A percentile compares a stretch with the other conserved stretches of the same genome.
These are phyloP conservation scores for Carex scoparia DNA, from an alignment of 176 grass and related monocot genomes.

Conservation along the genomic window DNA sequence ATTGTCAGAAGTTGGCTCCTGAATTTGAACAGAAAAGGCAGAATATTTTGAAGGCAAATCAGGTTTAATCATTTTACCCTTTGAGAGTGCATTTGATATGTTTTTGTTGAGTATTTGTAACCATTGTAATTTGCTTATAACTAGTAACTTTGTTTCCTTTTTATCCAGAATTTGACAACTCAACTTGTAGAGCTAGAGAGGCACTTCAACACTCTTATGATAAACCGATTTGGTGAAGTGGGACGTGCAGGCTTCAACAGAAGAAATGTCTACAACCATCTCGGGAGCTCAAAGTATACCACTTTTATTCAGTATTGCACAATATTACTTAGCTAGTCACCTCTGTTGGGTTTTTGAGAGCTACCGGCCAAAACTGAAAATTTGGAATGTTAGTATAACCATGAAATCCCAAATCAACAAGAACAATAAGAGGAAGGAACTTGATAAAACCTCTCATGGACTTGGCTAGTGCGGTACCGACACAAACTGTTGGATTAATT, in stretches of 20 bases:
- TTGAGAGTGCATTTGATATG: neutral
- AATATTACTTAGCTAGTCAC: neutral
- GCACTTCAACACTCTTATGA: constrained; percentile 91
- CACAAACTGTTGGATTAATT: neutral
- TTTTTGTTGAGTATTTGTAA: constrained; percentile 1
- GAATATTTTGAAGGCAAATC: constrained; percentile 80
- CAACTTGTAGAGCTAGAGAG: constrained; percentile 85
- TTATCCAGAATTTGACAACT: constrained; percentile 72
- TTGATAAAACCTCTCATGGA: neutral
- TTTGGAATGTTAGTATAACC: neutral
- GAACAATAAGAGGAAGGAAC: too few species aligned
- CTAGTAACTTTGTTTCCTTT: neutral
- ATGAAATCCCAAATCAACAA: too few species aligned
- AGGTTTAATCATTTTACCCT: constrained; percentile 34
- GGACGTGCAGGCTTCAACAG: constrained; percentile 51
- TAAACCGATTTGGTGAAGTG: constrained; percentile 76
- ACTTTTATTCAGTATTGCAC: neutral
- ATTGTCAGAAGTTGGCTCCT: constrained; percentile 78
- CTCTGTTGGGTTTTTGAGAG: neutral
- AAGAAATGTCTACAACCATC: constrained; percentile 47
- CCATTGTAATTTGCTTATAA: neutral
- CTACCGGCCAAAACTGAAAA: neutral
- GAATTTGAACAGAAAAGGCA: constrained; percentile 90
- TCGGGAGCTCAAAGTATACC: constrained; percentile 50
- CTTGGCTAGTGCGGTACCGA: neutral